Evolutionary conservation across 495 filamentous ascomycete species (phyloP).

Genomic region (Penicillium robsamsonii): DNA sequence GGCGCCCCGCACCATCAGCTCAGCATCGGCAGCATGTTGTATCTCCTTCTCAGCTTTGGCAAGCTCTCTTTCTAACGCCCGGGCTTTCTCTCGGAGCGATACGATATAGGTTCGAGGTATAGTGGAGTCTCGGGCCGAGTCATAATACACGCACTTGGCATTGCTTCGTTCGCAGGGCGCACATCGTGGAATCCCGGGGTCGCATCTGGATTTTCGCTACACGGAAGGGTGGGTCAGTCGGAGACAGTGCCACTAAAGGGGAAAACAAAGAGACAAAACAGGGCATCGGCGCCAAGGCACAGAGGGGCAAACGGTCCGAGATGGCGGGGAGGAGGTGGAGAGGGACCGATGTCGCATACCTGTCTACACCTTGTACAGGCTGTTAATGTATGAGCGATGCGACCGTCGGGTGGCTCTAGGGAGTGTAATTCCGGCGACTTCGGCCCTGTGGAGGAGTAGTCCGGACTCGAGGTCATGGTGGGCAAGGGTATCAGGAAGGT

Average conservation of each 20-base stretch:
- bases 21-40: conserved; percentile 64
- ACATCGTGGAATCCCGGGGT: conserved; percentile 85
- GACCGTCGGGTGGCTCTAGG: conserved; percentile 39
- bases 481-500: conserved; percentile 4
- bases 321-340: conserved; percentile 7
- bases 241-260: neutral
- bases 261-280: neutral
- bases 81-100: conserved; percentile 77
- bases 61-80: conserved; percentile 73
- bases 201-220: conserved; percentile 91
- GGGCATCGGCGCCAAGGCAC: neutral
- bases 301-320: neutral
- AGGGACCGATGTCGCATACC: conserved; percentile 44
- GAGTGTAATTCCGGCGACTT: conserved; percentile 26
- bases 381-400: conserved; percentile 78
- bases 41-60: conserved; percentile 59
- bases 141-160: conserved; percentile 87
- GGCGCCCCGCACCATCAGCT: conserved; percentile 77
- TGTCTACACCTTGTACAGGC: conserved; percentile 84
- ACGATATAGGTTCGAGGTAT: conserved; percentile 86
- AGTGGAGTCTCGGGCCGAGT: conserved; percentile 72
- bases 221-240: conserved; percentile 1
- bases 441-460: conserved; percentile 15
- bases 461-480: conserved; percentile 24
- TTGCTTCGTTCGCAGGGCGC: conserved; percentile 90